Conservation (phyloP, 495 filamentous ascomycete species). For the Aspergillus campestris region DNA sequence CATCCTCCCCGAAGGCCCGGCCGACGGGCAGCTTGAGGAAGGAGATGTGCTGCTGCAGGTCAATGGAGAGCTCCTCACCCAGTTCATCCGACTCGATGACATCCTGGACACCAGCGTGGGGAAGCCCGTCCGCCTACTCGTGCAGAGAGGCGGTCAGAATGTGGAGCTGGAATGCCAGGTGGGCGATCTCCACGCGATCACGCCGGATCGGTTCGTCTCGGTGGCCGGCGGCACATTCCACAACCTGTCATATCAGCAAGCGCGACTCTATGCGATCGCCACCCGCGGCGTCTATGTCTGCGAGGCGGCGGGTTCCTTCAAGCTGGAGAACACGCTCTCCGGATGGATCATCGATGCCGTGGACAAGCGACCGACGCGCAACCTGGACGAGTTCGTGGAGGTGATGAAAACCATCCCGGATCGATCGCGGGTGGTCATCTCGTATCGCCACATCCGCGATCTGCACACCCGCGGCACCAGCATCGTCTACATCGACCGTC, state of each 20-base stretch:
- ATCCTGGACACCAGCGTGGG: slow-evolving; percentile 87
- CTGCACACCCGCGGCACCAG: slow-evolving; percentile 89
- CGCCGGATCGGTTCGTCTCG: slow-evolving; percentile 88
- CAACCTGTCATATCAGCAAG: slow-evolving; percentile 91
- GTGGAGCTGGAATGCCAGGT: slow-evolving; percentile 79
- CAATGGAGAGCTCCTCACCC: slow-evolving; percentile 87
- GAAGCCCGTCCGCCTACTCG: slow-evolving; percentile 58
- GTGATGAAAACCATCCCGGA: slow-evolving; percentile 86
- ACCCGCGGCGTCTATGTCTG: slow-evolving; percentile 90
- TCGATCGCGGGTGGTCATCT: slow-evolving; percentile 80
- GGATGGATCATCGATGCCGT: slow-evolving; percentile 93
- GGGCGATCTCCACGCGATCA: slow-evolving; percentile 88
- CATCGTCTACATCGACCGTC: slow-evolving; percentile 86
- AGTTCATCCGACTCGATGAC: slow-evolving; percentile 88
- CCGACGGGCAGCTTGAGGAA: slow-evolving; percentile 75
- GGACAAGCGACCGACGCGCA: slow-evolving; percentile 79
- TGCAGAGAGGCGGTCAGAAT: slow-evolving; percentile 84
- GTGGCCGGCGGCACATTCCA: slow-evolving; percentile 93
- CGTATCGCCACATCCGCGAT: slow-evolving; percentile 91
- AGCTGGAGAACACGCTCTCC: slow-evolving; percentile 79
- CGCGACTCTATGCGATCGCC: slow-evolving; percentile 85
- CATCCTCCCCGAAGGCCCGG: slow-evolving; percentile 83
- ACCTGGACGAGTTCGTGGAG: slow-evolving; percentile 82
- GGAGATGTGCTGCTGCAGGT: slow-evolving; percentile 94
- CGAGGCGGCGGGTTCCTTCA: slow-evolving; percentile 90